These are phyloP conservation scores for Ganoderma lingzhi DNA, from an alignment of 1,284 basidiomycete genomes.

Conservation along the genomic window DNA sequence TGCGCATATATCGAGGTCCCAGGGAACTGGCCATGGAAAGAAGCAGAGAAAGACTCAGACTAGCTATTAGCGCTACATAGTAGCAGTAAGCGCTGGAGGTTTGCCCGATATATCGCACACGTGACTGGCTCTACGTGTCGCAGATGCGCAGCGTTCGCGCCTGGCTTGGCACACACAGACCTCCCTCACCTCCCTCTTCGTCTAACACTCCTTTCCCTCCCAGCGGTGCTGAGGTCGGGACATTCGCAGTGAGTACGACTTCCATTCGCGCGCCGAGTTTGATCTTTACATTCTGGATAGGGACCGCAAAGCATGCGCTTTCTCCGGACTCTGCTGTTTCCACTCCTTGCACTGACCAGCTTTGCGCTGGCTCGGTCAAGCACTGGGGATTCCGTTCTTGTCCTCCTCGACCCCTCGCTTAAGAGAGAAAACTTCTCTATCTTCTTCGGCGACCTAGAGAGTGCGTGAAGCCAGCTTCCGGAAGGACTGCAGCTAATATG, in stretches of 20 bases:
- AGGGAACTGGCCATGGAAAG: too few relatives aligned
- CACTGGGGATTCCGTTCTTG: slow-evolving; percentile 84
- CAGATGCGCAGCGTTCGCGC: slow-evolving; percentile 27
- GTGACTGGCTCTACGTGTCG: slow-evolving; percentile 33
- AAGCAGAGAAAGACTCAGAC: too few relatives aligned
- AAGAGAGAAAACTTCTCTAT: slow-evolving; percentile 75
- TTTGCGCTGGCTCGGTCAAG: slow-evolving; percentile 74
- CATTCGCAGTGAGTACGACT: not conserved
- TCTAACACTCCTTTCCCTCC: not conserved
- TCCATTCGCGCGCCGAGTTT: not conserved
- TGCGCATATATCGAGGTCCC: too few relatives aligned
- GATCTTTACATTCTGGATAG: not conserved
- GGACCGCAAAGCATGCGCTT: slow-evolving; percentile 33
- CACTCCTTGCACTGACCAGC: slow-evolving; percentile 43
- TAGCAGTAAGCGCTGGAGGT: not conserved
- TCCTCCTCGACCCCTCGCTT: slow-evolving; percentile 79
- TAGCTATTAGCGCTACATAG: too few relatives aligned
- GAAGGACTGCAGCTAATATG: not conserved
- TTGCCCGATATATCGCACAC: slow-evolving; percentile 9
- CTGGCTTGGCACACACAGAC: slow-evolving; percentile 27
- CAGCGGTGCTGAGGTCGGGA: slow-evolving; percentile 5
- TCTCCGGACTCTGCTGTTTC: slow-evolving; percentile 35
- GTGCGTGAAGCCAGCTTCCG: slow-evolving; percentile 51
- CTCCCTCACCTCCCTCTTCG: not conserved
- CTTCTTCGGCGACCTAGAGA: slow-evolving; percentile 83